Evolutionary conservation across 1,284 basidiomycete species (phyloP).

Genomic region (Ceratobasidium sp.): DNA sequence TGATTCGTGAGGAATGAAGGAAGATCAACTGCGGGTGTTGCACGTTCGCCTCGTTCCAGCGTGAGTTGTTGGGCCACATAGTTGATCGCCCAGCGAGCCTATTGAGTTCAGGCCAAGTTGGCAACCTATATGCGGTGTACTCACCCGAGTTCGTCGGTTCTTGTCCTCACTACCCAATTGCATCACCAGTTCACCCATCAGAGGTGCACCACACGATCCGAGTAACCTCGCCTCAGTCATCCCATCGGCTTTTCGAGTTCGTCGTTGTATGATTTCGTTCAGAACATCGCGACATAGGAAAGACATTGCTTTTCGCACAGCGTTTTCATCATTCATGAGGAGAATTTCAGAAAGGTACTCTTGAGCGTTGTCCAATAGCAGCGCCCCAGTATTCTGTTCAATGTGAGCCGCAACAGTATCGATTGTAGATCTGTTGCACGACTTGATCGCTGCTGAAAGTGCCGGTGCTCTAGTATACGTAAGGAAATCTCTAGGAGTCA

Average conservation of each 20-base stretch:
- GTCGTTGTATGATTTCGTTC: slow-evolving; percentile 48
- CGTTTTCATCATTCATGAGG: slow-evolving; percentile 60
- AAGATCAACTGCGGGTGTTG: slow-evolving; percentile 52
- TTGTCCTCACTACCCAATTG: slow-evolving; percentile 71
- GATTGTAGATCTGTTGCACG: slow-evolving; percentile 57
- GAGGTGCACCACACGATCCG: slow-evolving; percentile 66
- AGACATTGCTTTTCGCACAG: slow-evolving; percentile 62
- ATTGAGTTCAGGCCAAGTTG: slow-evolving; percentile 1
- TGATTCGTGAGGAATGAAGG: slow-evolving; percentile 70
- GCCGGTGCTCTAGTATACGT: slow-evolving; percentile 68
- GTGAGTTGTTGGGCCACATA: slow-evolving; percentile 57
- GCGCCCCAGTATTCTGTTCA: slow-evolving; percentile 54
- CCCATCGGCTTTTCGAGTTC: slow-evolving; percentile 57
- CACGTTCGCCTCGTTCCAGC: slow-evolving; percentile 45
- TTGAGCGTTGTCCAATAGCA: slow-evolving; percentile 68
- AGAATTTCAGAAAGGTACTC: slow-evolving; percentile 77
- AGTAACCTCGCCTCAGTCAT: slow-evolving; percentile 53
- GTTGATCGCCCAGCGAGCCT: slow-evolving; percentile 69
- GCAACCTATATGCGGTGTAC: slow-evolving; percentile 40
- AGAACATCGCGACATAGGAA: slow-evolving; percentile 66
- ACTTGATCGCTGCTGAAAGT: slow-evolving; percentile 72
- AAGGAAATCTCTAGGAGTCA: slow-evolving; percentile 68
- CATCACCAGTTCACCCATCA: slow-evolving; percentile 78
- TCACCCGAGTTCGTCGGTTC: slow-evolving; percentile 55
- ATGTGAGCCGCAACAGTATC: slow-evolving; percentile 56